A percentile compares a stretch with the other conserved stretches of the same genome.
phyloP scores from a whole-genome alignment of 345 rosid species.

The Eucalyptus marginata region DNA sequence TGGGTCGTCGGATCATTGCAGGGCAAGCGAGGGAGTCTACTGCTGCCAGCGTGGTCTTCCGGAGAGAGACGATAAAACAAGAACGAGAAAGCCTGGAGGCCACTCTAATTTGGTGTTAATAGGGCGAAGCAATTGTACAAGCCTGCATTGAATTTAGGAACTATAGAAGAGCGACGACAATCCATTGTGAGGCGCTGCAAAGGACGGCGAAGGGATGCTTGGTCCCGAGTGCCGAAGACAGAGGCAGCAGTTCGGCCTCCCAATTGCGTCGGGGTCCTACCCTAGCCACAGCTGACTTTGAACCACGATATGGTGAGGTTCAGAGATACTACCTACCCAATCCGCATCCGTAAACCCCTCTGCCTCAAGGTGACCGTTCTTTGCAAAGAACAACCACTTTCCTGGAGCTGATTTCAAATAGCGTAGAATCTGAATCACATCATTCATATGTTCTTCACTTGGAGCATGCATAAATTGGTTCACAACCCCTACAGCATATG shows the following conservation, averaged over 20 bases:
- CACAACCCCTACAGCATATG: no score
- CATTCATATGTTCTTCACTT: no score
- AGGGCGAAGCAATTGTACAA: neutral
- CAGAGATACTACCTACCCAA: no score
- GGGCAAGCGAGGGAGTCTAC: neutral
- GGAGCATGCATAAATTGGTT: no score
- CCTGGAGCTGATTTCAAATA: no score
- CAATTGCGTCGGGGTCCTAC: neutral
- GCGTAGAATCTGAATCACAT: rapidly evolving
- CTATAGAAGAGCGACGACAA: neutral
- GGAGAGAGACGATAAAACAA: neutral
- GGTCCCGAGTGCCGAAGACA: neutral
- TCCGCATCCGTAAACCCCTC: no score
- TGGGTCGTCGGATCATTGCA: neutral
- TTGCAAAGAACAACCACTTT: no score
- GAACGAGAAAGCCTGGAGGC: neutral
- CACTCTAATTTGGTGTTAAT: neutral
- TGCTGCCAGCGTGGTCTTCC: neutral
- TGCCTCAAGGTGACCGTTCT: no score
- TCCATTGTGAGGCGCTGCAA: neutral
- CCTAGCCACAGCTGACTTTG: neutral
- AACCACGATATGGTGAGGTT: neutral
- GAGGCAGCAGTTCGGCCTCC: neutral
- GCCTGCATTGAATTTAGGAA: neutral
- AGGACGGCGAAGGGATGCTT: neutral